These are phyloP conservation scores for Apiospora koreana DNA, from an alignment of 2,329 filamentous ascomycete species.

Conservation along the genomic window DNA sequence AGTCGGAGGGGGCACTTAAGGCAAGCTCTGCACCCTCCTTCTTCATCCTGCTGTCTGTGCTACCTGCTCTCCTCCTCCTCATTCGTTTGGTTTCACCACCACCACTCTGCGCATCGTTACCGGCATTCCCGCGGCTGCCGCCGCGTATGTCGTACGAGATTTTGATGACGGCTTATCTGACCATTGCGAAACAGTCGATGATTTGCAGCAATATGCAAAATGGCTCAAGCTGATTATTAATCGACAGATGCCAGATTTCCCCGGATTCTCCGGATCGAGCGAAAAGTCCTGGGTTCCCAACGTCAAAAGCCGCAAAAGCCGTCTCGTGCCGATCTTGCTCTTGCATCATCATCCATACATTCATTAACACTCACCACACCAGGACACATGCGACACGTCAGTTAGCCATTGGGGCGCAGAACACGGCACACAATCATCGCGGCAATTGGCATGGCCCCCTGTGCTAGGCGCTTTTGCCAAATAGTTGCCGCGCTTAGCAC, in stretches of 20 bases:
- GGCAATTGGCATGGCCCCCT: neutral
- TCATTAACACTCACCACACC: neutral
- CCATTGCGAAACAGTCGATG: neutral
- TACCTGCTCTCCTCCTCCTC: neutral
- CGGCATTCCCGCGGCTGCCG: neutral
- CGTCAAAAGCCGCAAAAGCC: neutral
- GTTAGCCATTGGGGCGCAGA: neutral
- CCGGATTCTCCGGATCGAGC: neutral
- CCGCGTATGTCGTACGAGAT: neutral
- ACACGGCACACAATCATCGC: neutral
- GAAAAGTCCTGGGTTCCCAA: neutral
- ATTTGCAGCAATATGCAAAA: neutral
- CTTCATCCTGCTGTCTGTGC: neutral
- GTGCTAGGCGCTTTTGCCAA: neutral
- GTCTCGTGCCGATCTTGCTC: neutral
- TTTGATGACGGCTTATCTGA: neutral
- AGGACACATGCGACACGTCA: neutral
- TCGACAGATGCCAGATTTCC: neutral
- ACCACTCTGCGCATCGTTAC: neutral
- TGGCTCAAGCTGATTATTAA: neutral
- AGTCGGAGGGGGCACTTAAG: neutral
- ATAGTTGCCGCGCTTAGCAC: neutral
- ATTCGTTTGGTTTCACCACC: neutral
- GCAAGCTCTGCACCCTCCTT: neutral
- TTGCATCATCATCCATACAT: neutral